These are phyloP conservation scores for Backusella macrospora DNA, from an alignment of 192 early-diverging fungal species.

Conservation along the genomic window DNA sequence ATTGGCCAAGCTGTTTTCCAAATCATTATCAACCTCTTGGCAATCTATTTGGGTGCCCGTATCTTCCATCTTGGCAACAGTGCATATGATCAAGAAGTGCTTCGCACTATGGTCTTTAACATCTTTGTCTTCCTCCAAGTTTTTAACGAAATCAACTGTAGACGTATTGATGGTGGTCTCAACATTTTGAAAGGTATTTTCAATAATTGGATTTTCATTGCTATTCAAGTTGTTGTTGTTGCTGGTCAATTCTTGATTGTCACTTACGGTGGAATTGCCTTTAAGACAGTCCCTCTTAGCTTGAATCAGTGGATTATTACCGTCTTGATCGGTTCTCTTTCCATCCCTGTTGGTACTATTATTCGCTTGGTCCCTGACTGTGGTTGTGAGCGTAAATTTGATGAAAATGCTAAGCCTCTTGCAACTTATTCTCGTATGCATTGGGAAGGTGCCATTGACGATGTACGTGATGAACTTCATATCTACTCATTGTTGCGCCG, in stretches of 20 bases:
- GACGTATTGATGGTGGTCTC: constrained; percentile 73
- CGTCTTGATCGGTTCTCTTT: constrained; percentile 76
- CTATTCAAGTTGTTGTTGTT: constrained; percentile 75
- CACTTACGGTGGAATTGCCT: constrained; percentile 84
- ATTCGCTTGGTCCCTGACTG: constrained; percentile 81
- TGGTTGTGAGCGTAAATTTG: constrained; percentile 41
- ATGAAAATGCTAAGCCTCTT: constrained; percentile 40
- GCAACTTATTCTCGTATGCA: constrained; percentile 40
- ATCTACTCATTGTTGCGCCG: constrained; percentile 30
- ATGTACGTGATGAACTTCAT: constrained; percentile 36
- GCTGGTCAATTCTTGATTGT: constrained; percentile 84
- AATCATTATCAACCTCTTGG: constrained; percentile 70
- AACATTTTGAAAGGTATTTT: constrained; percentile 91
- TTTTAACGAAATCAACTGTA: constrained; percentile 94
- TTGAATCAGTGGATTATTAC: constrained; percentile 78
- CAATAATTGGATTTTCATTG: constrained; percentile 79
- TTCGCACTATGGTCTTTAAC: constrained; percentile 89
- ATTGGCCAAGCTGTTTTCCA: constrained; percentile 90
- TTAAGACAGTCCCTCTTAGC: constrained; percentile 76
- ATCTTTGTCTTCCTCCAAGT: constrained; percentile 92
- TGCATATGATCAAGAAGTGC: constrained; percentile 42
- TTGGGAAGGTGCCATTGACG: constrained; percentile 45
- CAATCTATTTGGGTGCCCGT: constrained; percentile 55
- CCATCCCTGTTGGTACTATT: constrained; percentile 78
- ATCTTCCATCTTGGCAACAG: constrained; percentile 60